Base-by-base conservation (phyloP, 148 eudicot species). In the Heliamphora exappendiculata region DNA sequence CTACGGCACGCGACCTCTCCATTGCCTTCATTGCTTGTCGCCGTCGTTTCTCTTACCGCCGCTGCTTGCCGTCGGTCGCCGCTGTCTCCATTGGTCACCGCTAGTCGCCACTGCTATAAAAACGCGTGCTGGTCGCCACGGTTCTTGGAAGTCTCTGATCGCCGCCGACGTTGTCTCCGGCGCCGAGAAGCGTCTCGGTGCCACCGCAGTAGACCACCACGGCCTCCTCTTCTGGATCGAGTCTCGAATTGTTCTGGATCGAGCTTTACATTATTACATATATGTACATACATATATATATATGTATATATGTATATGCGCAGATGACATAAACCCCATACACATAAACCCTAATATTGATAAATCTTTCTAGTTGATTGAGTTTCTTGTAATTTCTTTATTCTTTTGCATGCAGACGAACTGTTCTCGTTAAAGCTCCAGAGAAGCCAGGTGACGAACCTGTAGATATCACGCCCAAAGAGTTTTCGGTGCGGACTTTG, bases 91-190 rank as follows among this genome's bases (percentile, higher is more conserved):
- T n/a, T n/a, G n/a, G n/a, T n/a, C n/a, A n/a, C n/a, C n/a, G n/a
- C n/a, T n/a, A n/a, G n/a, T n/a, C n/a, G n/a, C n/a, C n/a, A n/a
- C n/a, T n/a, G n/a, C n/a, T n/a, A n/a, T n/a, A n/a, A n/a, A n/a
- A n/a, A n/a, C n/a, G n/a, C n/a, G n/a, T n/a, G n/a, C n/a, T n/a
- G n/a, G n/a, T n/a, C n/a, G n/a, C n/a, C n/a, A 89, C 81, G 98
- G 97, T 57, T 89, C 95, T 4, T 94, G 98, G 98, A 88, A 86
- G 81, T 94, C 97, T 31, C 95, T 97, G 42, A 88, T 94, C 84
- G 90, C 95, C 67, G 88, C 97, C 37, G 96, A 92, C 76, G 76
- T 87, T 54, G 86, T 92, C 73, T 80, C 97, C 70, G 90, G 97
- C 50, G 91, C 90, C 7, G 80, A 83, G 36, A 92, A 90, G 75